These are phyloP conservation scores for Plasmodium gallinaceum DNA, from an alignment of 169 alveolate species.

Conservation along the genomic window DNA sequence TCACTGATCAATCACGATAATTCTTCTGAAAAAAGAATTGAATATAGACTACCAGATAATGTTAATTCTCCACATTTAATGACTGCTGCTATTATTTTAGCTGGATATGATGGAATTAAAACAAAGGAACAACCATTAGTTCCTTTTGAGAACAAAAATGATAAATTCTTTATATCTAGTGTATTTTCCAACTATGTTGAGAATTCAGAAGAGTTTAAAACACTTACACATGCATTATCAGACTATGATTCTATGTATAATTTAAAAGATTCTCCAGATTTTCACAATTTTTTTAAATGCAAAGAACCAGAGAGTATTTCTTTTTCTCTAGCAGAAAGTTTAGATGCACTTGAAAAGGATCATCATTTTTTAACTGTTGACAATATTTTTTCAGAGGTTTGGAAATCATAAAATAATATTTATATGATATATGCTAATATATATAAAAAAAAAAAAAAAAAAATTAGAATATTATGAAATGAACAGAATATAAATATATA, in stretches of 20 bases:
- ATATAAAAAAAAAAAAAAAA: background rate
- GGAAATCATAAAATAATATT: background rate
- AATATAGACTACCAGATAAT: constrained; percentile 87
- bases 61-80: constrained; percentile 80
- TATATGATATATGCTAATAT: background rate
- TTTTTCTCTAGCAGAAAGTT: constrained; percentile 54
- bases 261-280: constrained; percentile 21
- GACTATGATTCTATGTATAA: constrained; percentile 24
- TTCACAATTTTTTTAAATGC: constrained; percentile 36
- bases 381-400: constrained; percentile 42
- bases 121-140: constrained; percentile 69
- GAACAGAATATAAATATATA: background rate
- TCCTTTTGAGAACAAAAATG: constrained; percentile 52
- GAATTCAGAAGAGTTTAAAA: constrained; percentile 17
- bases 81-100: constrained; percentile 87
- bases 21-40: constrained; percentile 83
- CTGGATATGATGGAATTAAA: constrained; percentile 89
- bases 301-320: constrained; percentile 51
- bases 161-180: constrained; percentile 38
- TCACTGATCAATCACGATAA: constrained; percentile 77
- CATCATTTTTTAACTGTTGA: constrained; percentile 53
- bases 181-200: constrained; percentile 41
- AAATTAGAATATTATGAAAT: background rate
- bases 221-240: constrained; percentile 34
- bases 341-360: constrained; percentile 70